phyloP scores from a whole-genome alignment of 805 yeast genomes.

The Maudiozyma turicensis region DNA sequence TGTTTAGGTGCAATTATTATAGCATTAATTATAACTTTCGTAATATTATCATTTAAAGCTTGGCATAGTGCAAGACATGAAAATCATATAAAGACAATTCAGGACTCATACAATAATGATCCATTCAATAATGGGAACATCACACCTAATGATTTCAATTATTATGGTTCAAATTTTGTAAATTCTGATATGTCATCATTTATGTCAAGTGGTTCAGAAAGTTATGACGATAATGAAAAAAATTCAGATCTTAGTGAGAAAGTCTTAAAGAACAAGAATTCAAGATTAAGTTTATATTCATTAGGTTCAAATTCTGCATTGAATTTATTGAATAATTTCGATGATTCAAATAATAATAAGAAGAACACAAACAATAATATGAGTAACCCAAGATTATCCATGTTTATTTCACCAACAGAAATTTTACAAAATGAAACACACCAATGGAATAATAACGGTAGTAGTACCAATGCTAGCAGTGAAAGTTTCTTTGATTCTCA shows the following conservation, averaged over 20 bases:
- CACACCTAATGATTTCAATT: background rate
- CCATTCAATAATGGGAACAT: slow-evolving; percentile 9
- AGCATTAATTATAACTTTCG: slow-evolving; percentile 16
- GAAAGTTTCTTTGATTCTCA: slow-evolving; percentile 8
- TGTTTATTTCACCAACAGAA: slow-evolving; percentile 46
- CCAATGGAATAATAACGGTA: background rate
- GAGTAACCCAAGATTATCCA: slow-evolving; percentile 28
- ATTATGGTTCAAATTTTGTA: background rate
- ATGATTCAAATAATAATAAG: background rate
- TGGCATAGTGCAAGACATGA: slow-evolving; percentile 24
- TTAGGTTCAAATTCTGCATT: slow-evolving; percentile 26
- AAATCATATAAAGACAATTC: slow-evolving; percentile 12
- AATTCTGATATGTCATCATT: background rate
- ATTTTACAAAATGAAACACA: slow-evolving; percentile 23
- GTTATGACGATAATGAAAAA: slow-evolving; percentile 15
- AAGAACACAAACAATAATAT: background rate
- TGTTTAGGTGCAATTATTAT: slow-evolving; percentile 46
- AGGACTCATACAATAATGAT: slow-evolving; percentile 13
- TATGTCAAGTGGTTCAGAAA: slow-evolving; percentile 17
- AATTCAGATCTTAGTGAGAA: slow-evolving; percentile 20
- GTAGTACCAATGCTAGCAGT: slow-evolving; percentile 4
- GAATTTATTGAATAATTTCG: slow-evolving; percentile 15
- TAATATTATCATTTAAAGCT: slow-evolving; percentile 17
- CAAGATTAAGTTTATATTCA: slow-evolving; percentile 25
- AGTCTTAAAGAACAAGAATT: slow-evolving; percentile 13